Evolutionary conservation across 176 grass and related monocot genomes (phyloP), one percentile per base, ranked within the genome.

Genomic region (Eragrostis nindensis): DNA sequence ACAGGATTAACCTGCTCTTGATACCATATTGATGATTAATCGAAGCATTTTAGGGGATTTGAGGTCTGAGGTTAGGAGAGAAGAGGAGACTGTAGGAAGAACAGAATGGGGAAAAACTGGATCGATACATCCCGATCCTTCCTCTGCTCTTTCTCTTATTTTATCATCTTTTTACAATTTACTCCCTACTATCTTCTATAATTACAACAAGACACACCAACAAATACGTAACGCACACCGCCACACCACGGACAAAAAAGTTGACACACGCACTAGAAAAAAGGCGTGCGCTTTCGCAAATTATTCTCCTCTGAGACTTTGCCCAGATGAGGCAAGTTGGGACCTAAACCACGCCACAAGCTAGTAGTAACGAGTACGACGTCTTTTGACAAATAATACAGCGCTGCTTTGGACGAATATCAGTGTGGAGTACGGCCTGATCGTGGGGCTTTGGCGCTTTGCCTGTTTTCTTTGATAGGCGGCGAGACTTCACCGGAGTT

Each of bases 331-430:
- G n/a, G 49, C 80, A 72, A 55, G 56, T 73, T 63, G 79, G 79
- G 22, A 65, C 68, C 57, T 74, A 82, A 82, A 73, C 80, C 80
- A 83, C 70, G 47, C 45, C 70, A 43, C 70, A 73, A 63, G 80
- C 55, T 73, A n/a, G n/a, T n/a, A n/a, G n/a, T n/a, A 72, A 47
- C 14, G 16, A n/a, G 52, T 70, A 46, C 42, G 17, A 46, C 42
- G 17, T 5, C 61, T 77, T 49, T 77, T 44, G 4, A 63, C 1
- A 25, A n/a, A 45, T 64, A 48, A 17, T 44, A 19, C 25, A 7
- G 0, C 39, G 5, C 12, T 41, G 10, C 25, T 61, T 43, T 8
- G 14, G 55, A 45, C 27, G 43, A 65, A 21, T 36, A 6, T 12
- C 27, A 48, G 40, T 30, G 9, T 19, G 2, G n/a, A 57, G 52